Conservation (phyloP, 192 early-diverging fungal genomes). For the Coemansia pectinata region DNA sequence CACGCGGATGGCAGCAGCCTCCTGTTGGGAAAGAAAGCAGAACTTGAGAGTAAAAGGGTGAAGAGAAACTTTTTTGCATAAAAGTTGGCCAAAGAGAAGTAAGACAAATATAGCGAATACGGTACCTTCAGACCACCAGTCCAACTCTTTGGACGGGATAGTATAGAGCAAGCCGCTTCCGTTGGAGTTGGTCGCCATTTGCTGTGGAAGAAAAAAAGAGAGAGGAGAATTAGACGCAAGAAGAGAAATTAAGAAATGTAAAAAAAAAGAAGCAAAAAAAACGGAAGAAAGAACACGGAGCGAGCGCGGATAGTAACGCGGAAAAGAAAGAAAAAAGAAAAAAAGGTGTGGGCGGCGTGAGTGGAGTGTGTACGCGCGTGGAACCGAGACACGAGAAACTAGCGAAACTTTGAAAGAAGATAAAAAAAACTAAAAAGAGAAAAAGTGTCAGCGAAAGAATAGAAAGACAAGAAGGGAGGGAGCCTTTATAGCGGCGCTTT, state of each 20-base stretch:
- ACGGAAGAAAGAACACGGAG: constrained; percentile 12
- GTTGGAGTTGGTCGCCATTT: constrained; percentile 12
- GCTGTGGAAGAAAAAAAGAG: constrained; percentile 5
- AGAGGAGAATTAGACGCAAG: constrained; percentile 12
- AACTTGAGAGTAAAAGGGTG: constrained; percentile 1
- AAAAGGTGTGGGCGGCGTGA: constrained; percentile 1
- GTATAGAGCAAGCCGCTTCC: constrained; percentile 15
- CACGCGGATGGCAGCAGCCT: constrained; percentile 3
- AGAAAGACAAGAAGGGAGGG: constrained; percentile 10
- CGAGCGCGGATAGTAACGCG: constrained; percentile 6
- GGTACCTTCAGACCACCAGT: constrained; percentile 58
- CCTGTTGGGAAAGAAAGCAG: constrained; percentile 10
- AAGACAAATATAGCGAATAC: constrained; percentile 3
- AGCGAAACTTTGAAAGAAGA: constrained; percentile 1
- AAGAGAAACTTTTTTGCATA: not conserved
- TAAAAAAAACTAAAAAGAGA: constrained; percentile 12
- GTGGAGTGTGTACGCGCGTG: constrained; percentile 33
- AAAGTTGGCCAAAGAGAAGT: not conserved
- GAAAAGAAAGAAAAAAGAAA: constrained; percentile 12
- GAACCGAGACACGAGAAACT: constrained; percentile 26
- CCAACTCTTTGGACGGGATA: constrained; percentile 51
- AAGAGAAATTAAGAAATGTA: constrained; percentile 9
- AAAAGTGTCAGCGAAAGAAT: constrained; percentile 4
- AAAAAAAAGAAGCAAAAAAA: constrained; percentile 10
- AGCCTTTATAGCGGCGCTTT: not conserved